Percentiles rank a stretch among this genome's conserved stretches.
These are phyloP conservation scores for Termitomyces sp. DNA, from an alignment of 768 basidiomycete genomes.

Conservation along the genomic window DNA sequence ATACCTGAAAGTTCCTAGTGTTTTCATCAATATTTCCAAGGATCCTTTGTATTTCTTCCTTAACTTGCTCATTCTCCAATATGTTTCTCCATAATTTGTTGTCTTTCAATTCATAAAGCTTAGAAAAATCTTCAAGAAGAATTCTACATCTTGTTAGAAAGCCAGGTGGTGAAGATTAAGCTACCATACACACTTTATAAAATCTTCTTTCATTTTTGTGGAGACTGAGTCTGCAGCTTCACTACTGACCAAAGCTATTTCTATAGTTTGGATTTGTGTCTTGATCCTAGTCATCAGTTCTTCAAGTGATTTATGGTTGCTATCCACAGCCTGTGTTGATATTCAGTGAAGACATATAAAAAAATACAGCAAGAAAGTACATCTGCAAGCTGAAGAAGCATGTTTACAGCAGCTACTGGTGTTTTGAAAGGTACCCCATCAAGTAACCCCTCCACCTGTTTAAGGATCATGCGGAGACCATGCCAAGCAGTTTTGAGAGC, in stretches of 20 bases:
- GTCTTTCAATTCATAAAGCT: too few species aligned
- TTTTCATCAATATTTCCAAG: slow-evolving; percentile 3
- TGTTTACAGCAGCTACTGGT: neutral
- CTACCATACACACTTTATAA: neutral
- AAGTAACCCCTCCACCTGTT: neutral
- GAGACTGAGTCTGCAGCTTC: neutral
- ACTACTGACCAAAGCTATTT: neutral
- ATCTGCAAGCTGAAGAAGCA: neutral
- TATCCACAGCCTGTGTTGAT: neutral
- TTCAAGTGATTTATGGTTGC: neutral
- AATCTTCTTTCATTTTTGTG: neutral
- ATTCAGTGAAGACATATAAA: neutral
- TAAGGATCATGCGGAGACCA: neutral
- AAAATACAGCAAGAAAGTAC: neutral
- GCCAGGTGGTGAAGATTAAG: neutral
- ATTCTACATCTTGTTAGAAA: neutral
- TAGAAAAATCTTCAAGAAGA: neutral
- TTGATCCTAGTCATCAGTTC: neutral
- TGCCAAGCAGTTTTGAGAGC: neutral
- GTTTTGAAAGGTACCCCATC: neutral
- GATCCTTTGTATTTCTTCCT: neutral
- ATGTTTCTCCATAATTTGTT: neutral
- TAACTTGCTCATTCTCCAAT: slow-evolving; percentile 9
- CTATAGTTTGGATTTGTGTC: neutral
- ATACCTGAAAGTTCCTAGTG: slow-evolving; percentile 7